Base-by-base conservation (phyloP, 495 filamentous ascomycete species). In the Lichenothelia convexa region DNA sequence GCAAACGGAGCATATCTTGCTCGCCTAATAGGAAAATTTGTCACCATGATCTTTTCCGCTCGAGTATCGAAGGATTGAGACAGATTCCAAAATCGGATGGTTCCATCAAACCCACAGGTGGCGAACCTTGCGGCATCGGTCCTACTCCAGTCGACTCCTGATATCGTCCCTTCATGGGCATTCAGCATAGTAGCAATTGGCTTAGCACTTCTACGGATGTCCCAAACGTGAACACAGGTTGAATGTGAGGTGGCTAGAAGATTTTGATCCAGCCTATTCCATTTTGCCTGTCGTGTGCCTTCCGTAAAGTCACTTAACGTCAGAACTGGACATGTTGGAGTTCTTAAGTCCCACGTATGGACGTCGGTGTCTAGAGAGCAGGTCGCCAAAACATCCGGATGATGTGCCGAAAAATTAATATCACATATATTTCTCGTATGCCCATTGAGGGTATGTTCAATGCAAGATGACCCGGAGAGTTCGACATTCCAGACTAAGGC, bases 1-100 rank as follows among this genome's bases (percentile, higher is more conserved):
- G 82, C 83, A 51, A 93, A 93, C 0, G 87, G 87, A 1, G 87
- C 91, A 47, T 93, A 85, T n/a, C 87, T 67, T 18, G 87, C 86
- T 41, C 87, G 64, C 84, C 84, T 92, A 18, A 92, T 77, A 2
- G 87, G 87, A 48, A 89, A 93, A 2, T 78, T 71, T 3, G 85
- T 84, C 19, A 65, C 60, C 21, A 93, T 81, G 15, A 80, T 62
- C 19, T 79, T 68, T 45, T 86, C 76, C 0, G 83, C 78, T 5
- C 59, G 55, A 41, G 79, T 70, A 9, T 65, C 57, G 19, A 67
- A 58, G 20, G 68, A 12, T 18, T 15, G 65, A 4, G 58, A 67
- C 45, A 81, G 87, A 53, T 93, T 76, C 87, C 87, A 95, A 47
- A 92, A 82, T 46, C 91, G 93, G 53, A 95, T 82, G 6, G 80